phyloP scores from a whole-genome alignment of 1,139 yeast genomes.

The Hansenula lynferdii region DNA sequence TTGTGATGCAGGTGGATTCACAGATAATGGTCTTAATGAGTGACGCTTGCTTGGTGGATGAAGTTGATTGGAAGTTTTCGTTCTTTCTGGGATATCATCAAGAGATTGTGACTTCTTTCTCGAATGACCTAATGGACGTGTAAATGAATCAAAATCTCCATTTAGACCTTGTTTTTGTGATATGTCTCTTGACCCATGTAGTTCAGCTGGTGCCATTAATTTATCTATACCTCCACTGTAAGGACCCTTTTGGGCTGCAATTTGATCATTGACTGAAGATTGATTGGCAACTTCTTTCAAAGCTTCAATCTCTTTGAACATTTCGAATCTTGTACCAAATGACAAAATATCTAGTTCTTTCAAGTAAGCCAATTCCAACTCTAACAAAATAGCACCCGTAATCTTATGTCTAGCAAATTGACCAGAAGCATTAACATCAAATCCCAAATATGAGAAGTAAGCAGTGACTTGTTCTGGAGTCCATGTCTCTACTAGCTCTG shows the following conservation, averaged over 20 bases:
- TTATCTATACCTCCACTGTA: not conserved
- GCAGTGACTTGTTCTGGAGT: constrained; percentile 79
- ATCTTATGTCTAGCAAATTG: constrained; percentile 86
- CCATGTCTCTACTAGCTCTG: constrained; percentile 62
- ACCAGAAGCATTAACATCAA: constrained; percentile 69
- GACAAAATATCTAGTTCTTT: constrained; percentile 90
- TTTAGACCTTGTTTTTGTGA: constrained; percentile 4
- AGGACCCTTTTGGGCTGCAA: constrained; percentile 1
- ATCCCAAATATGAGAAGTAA: constrained; percentile 70
- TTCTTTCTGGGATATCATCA: constrained; percentile 36
- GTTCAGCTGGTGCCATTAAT: constrained; percentile 4
- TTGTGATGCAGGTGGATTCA: constrained; percentile 22
- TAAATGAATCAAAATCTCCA: constrained; percentile 14
- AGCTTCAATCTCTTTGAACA: constrained; percentile 82
- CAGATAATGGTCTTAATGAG: constrained; percentile 17
- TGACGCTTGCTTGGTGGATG: constrained; percentile 5
- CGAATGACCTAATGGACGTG: constrained; percentile 31
- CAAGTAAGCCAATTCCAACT: constrained; percentile 77
- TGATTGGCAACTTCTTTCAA: constrained; percentile 31
- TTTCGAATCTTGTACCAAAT: constrained; percentile 93
- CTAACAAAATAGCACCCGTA: constrained; percentile 79
- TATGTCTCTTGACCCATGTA: constrained; percentile 4
- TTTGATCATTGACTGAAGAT: too few species aligned
- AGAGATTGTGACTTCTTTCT: constrained; percentile 48
- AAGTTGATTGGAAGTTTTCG: constrained; percentile 4